These are phyloP conservation scores for Ceratobasidium theobromae DNA, from an alignment of 1,284 basidiomycete genomes.

Conservation along the genomic window DNA sequence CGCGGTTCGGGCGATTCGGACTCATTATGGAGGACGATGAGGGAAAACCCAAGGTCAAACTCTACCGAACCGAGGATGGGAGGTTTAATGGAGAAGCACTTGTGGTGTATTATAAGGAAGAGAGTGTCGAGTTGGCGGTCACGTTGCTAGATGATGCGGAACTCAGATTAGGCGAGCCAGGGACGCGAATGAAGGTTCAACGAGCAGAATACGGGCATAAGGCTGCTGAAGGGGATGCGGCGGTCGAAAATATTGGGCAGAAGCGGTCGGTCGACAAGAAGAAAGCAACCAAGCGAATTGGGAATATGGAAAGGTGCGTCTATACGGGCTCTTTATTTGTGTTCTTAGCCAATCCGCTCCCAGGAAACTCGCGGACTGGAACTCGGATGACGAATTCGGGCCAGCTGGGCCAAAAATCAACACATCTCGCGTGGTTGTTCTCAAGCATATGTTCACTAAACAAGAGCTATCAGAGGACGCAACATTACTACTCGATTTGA, in stretches of 20 bases:
- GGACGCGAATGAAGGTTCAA: slow-evolving; percentile 76
- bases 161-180: slow-evolving; percentile 76
- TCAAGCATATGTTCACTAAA: slow-evolving; percentile 94
- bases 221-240: slow-evolving; percentile 43
- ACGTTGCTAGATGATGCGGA: slow-evolving; percentile 91
- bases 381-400: slow-evolving; percentile 80
- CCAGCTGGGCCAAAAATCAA: slow-evolving; percentile 58
- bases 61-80: slow-evolving; percentile 90
- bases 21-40: slow-evolving; percentile 90
- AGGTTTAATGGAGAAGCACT: slow-evolving; percentile 93
- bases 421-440: slow-evolving; percentile 71
- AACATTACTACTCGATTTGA: slow-evolving; percentile 85
- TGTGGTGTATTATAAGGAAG: slow-evolving; percentile 97
- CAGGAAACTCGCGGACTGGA: slow-evolving; percentile 85
- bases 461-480: slow-evolving; percentile 87
- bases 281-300: slow-evolving; percentile 74
- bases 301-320: slow-evolving; percentile 85
- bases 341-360: slow-evolving; percentile 9
- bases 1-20: slow-evolving; percentile 87
- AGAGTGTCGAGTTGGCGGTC: slow-evolving; percentile 84
- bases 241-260: slow-evolving; percentile 38
- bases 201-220: slow-evolving; percentile 84
- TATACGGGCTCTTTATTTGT: neutral
- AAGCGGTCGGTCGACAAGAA: slow-evolving; percentile 72
- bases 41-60: slow-evolving; percentile 86